Base-by-base conservation (phyloP, 2,329 filamentous ascomycete species). In the Penicillium sp. region DNA sequence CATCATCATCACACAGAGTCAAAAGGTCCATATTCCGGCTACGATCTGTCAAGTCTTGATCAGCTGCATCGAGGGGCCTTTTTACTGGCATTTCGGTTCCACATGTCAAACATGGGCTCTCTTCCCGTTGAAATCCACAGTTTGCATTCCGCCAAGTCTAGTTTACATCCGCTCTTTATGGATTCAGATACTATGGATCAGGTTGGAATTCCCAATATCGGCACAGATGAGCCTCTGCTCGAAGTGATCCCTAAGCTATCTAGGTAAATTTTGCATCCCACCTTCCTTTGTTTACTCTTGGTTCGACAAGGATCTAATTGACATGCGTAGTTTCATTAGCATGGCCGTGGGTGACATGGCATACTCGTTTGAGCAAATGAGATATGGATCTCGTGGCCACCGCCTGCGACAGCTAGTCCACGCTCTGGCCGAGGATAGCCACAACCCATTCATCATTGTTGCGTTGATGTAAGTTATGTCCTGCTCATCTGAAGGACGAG, bases 391-490 rank as follows among this genome's bases (percentile, higher is more conserved):
- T 23, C 62, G 64, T 31, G 69, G 72, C 4, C 69, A 72, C 18
- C 65, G 58, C 44, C 58, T 75, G 20, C 65, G 66, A 48, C 63
- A 69, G 20, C 57, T 76, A 20, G 67, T 74, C 10, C 61, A 64
- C 37, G 66, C 62, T 15, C 55, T 76, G 20, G 68, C 66, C 3
- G 68, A 72, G 23, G 66, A 70, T 38, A 73, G 70, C 9, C 72
- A 74, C 44, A 73, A 76, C 53, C 69, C 70, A 10, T 66, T 64
- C 23, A 69, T 75, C 42, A 66, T 76, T 24, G 66, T 72, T 23
- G 72, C 80, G 28, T 66, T 84, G 35, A 70, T 83, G 78, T 81
- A 68, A 60, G 72, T 64, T 38, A 56, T 29, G 1, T 6, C 32
- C 12, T 3, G 10, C 27, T 38, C 13, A 27, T 6, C 12, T 7